Evolutionary conservation across 805 yeast species (phyloP), one percentile per base, ranked within the genome.

Genomic region (Ogataea paradorogensis): DNA sequence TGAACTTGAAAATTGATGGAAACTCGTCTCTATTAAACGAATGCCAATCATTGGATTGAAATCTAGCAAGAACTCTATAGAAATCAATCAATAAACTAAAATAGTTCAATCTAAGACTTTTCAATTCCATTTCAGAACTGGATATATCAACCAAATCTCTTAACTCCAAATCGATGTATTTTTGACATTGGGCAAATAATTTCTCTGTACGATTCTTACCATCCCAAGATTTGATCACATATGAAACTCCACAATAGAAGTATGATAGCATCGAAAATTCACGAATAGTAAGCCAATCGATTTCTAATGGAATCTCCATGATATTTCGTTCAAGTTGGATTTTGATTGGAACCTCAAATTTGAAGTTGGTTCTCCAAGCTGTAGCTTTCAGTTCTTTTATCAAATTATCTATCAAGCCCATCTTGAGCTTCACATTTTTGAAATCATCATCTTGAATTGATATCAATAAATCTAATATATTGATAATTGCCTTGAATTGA

Each of bases 241-340:
- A 63, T 6, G 64, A 52, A 5, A 73, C 51, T 2, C 74, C 78
- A 26, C 69, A 63, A n/a, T 67, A 50, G 30, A 70, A 65, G 47
- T 70, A 71, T 15, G 70, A 58, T 30, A 64, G 38, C 15, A 69
- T 58, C 7, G 65, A 62, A 50, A 69, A 70, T 40, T 73, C 76
- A 29, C 65, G 67, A 4, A 69, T 59, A 10, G 64, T 59, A 9
- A 73, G 39, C 77, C 79, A 74, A 14, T 53, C 51, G 2, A 70
- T 47, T 15, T 57, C 50, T 13, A 59, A 18, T 3, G 63, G 48
- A 44, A 67, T 13, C 35, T 34, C 31, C 14, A 42, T 7, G 7
- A 15, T 9, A 4, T 22, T 16, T 1, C 27, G 21, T 5, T 21
- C 33, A 4, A 42, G 8, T 13, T 33, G 21, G 15, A 45, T 11